phyloP scores from a whole-genome alignment of 2,329 filamentous ascomycete genomes.

The Apiospora sp. region DNA sequence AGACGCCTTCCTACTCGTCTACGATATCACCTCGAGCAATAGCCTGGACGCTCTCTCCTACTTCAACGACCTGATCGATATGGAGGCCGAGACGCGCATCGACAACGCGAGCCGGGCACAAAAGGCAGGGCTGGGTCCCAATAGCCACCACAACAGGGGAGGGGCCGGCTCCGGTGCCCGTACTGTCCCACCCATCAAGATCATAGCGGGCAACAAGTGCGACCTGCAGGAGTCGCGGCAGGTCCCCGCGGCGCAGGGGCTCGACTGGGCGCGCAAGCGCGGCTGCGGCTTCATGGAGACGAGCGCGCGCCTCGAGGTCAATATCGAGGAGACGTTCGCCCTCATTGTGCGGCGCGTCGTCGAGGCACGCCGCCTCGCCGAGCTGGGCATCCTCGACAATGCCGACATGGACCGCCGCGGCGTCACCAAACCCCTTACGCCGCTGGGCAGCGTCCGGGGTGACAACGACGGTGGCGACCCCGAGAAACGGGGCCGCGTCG shows the following conservation, averaged over 20 bases:
- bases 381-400: slow-evolving; percentile 54
- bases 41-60: slow-evolving; percentile 77
- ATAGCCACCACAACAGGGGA: not conserved
- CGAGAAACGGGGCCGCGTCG: slow-evolving; percentile 31
- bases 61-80: slow-evolving; percentile 85
- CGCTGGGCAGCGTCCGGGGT: slow-evolving; percentile 48
- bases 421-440: slow-evolving; percentile 66
- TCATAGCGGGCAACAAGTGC: slow-evolving; percentile 88
- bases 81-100: slow-evolving; percentile 75
- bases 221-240: slow-evolving; percentile 75
- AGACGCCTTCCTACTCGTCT: slow-evolving; percentile 82
- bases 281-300: slow-evolving; percentile 92
- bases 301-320: slow-evolving; percentile 82
- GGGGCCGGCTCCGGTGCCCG: slow-evolving; percentile 49
- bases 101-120: slow-evolving; percentile 67
- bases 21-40: slow-evolving; percentile 79
- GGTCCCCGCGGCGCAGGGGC: slow-evolving; percentile 73
- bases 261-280: slow-evolving; percentile 78
- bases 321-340: slow-evolving; percentile 89
- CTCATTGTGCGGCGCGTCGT: slow-evolving; percentile 69
- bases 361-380: slow-evolving; percentile 61
- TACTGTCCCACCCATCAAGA: slow-evolving; percentile 77
- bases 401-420: slow-evolving; percentile 57
- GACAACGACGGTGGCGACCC: slow-evolving; percentile 50
- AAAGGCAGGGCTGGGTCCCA: slow-evolving; percentile 48